Evolutionary conservation across 108 stramenopile genomes (phyloP), one percentile per base, ranked within the genome.

Genomic region (Skeletonema potamos): DNA sequence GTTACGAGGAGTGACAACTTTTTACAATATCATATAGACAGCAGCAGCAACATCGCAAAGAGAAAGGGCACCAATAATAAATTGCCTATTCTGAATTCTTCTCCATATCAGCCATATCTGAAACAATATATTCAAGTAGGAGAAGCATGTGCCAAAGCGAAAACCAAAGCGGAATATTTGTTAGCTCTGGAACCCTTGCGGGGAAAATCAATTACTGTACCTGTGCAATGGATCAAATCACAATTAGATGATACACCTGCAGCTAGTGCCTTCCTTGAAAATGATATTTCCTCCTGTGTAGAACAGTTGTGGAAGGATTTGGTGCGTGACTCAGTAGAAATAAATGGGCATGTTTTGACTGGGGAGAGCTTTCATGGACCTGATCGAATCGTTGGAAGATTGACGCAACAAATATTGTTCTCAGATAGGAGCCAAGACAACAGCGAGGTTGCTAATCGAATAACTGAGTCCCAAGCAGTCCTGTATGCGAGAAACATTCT

Each of bases 301-400:
- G 87, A 89, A 3, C 92, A 94, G 59, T 41, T 94, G 15, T 91
- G 90, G 89, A 88, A 83, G 59, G 92, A 94, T 82, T 72, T 91
- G 60, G 70, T 70, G 39, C 84, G 92, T 24, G 92, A 94, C 59
- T 74, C 90, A 11, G 78, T 94, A n/a, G 63, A 72, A 58, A 92
- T 94, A 33, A 92, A 94, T 70, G 85, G 83, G 26, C 72, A 86
- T 24, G 33, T 92, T 6, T 81, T 85, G 32, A 26, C 58, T 18
- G 93, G 93, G 13, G 86, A 87, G 28, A 74, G 69, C 41, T 85
- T 87, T 13, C 87, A 88, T 64, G 93, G 86, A 12, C 86, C 91
- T 0, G 93, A 94, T 46, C 76, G 84, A 33, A 89, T 94, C 36
- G 64, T 90, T 28, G 90, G 89, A 17, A 81, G 82, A 12, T 73